Percentiles rank a stretch among this genome's conserved stretches.
These are phyloP conservation scores for Melaleuca quinquenervia DNA, from an alignment of 345 rosid genomes.

Conservation along the genomic window DNA sequence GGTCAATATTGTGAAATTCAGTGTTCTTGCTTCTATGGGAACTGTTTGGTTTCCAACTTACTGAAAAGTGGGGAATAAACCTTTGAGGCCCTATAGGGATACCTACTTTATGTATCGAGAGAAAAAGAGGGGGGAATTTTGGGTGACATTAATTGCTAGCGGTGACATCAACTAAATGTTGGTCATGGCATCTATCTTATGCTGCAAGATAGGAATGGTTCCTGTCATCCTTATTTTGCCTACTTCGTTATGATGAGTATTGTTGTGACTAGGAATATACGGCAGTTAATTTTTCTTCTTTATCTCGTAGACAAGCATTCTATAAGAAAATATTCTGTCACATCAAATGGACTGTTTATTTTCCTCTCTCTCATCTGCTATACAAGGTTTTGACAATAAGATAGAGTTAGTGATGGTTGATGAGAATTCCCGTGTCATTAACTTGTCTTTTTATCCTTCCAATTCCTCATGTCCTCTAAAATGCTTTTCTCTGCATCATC, in stretches of 20 bases:
- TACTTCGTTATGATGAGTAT: background rate
- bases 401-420: background rate
- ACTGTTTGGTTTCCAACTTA: background rate
- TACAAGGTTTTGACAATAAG: background rate
- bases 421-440: background rate
- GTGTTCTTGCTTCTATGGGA: background rate
- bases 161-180: background rate
- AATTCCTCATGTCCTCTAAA: background rate
- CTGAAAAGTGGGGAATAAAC: background rate
- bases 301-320: background rate
- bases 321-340: background rate
- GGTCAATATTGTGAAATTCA: background rate
- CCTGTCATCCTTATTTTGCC: background rate
- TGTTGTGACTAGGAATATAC: background rate
- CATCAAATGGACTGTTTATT: background rate
- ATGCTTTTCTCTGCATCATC: background rate
- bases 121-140: background rate
- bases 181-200: background rate
- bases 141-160: background rate
- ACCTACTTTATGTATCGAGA: background rate
- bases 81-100: background rate
- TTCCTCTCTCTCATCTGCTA: background rate
- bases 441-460: background rate
- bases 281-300: background rate
- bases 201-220: background rate